A percentile compares a stretch with the other conserved stretches of the same genome.
Conservation (phyloP, 164 flowering plant genomes). For the Liquidambar formosana region DNA sequence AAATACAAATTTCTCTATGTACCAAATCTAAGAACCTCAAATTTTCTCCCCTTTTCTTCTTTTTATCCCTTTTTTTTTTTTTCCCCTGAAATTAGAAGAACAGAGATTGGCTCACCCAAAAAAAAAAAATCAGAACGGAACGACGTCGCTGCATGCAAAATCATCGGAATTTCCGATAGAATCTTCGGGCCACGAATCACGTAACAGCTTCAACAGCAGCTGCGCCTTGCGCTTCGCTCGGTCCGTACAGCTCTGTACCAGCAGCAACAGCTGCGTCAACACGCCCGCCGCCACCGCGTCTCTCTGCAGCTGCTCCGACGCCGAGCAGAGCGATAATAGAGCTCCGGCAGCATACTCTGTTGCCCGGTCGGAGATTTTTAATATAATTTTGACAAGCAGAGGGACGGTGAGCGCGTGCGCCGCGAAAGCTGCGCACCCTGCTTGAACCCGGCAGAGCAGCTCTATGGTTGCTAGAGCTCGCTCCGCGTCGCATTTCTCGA, state of each 20-base stretch:
- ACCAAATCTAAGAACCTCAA: slow-evolving; percentile 16
- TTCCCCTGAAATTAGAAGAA: slow-evolving; percentile 1
- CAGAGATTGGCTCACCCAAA: not conserved
- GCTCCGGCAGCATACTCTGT: slow-evolving; percentile 95
- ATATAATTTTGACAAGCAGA: slow-evolving; percentile 64
- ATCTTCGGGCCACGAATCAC: slow-evolving; percentile 82
- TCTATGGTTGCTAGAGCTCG: slow-evolving; percentile 90
- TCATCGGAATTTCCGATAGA: slow-evolving; percentile 68
- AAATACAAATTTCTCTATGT: slow-evolving; percentile 25
- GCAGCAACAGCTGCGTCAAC: slow-evolving; percentile 73
- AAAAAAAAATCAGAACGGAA: slow-evolving; percentile 51
- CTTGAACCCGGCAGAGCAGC: slow-evolving; percentile 67
- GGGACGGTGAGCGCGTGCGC: slow-evolving; percentile 78
- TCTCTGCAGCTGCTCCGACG: slow-evolving; percentile 55
- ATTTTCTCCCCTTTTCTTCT: not conserved
- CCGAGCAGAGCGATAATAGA: slow-evolving; percentile 64
- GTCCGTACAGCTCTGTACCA: slow-evolving; percentile 94
- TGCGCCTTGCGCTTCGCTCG: slow-evolving; percentile 92
- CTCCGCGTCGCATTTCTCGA: slow-evolving; percentile 85
- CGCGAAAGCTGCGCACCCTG: slow-evolving; percentile 71
- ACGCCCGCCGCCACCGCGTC: slow-evolving; percentile 83
- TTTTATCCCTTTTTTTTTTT: not conserved
- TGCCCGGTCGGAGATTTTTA: slow-evolving; percentile 84
- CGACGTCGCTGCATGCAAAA: slow-evolving; percentile 68
- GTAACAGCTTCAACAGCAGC: slow-evolving; percentile 67